Conservation (phyloP, 2,329 filamentous ascomycete species). For the Aspergillus neotritici region DNA sequence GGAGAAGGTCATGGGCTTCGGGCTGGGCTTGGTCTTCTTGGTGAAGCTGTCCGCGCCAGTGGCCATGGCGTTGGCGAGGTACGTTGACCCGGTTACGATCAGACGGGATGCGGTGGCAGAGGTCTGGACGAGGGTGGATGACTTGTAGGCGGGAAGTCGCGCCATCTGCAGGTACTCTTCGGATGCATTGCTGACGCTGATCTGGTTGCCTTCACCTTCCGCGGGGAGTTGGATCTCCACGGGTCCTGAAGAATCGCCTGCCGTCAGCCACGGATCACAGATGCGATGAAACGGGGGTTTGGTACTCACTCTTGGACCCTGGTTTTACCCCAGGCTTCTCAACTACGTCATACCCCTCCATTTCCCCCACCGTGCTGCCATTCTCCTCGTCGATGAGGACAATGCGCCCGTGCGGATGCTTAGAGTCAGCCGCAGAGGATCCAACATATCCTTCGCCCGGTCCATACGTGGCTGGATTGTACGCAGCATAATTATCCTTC, state of each 20-base stretch:
- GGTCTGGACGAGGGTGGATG: conserved; percentile 77
- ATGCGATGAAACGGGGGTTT: not conserved
- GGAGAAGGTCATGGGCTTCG: conserved; percentile 80
- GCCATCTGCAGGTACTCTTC: conserved; percentile 66
- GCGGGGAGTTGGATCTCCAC: conserved; percentile 45
- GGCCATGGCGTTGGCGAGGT: conserved; percentile 71
- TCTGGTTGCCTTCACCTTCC: conserved; percentile 44
- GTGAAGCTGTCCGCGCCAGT: conserved; percentile 75
- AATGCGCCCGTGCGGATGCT: conserved; percentile 62
- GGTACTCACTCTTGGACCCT: conserved; percentile 76
- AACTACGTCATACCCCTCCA: conserved; percentile 74
- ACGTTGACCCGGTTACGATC: conserved; percentile 79
- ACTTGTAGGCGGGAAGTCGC: conserved; percentile 84
- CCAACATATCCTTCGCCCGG: conserved; percentile 72
- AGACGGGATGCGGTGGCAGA: conserved; percentile 84
- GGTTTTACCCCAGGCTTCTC: conserved; percentile 70
- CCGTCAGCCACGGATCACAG: conserved; percentile 3
- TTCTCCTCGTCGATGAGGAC: conserved; percentile 94
- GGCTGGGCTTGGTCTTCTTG: conserved; percentile 68
- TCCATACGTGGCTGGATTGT: conserved; percentile 76
- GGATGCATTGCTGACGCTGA: conserved; percentile 44
- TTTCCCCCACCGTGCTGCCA: conserved; percentile 87
- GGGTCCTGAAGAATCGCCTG: conserved; percentile 33
- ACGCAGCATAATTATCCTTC: conserved; percentile 41
- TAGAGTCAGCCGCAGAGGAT: conserved; percentile 24